Base-by-base conservation (phyloP, 2,329 filamentous ascomycete genomes). In the Plectosphaerella plurivora region DNA sequence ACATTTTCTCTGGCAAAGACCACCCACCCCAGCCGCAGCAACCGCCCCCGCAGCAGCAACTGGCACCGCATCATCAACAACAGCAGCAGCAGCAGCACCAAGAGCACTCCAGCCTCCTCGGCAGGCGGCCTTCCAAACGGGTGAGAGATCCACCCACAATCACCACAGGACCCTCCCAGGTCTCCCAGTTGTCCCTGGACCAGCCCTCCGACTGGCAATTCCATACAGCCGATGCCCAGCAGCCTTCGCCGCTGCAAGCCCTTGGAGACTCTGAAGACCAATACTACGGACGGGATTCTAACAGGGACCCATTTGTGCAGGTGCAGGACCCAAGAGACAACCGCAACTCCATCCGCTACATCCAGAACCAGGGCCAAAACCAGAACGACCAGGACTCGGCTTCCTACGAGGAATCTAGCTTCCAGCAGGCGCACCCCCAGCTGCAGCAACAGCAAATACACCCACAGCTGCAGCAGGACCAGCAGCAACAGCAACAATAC, bases 41-140 rank as follows among this genome's bases (percentile, higher is more conserved):
- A 51, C 46, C 51, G 45, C 62, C 61, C 46, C 55, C 52, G 50
- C 58, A 50, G 53, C 48, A 22, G 5, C 22, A 22, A 22, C 22
- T 22, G 22, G 3, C 22, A 22, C 22, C 22, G 58, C 56, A 46
- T 51, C 57, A 61, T 50, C 54, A 57, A 12, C 58, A 58, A 22
- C 54, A 61, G 46, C 54, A 51, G 50, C 58, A 48, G 53, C 47
- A 57, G 53, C 48, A 51, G 56, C 55, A 64, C 70, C 77, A 80
- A 73, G 76, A 79, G 62, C 78, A 76, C 61, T 72, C 70, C 54
- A 58, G 67, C 47, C 74, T 74, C 49, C 66, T 83, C 47, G 72
- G 68, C 58, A 81, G 81, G 57, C 73, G 79, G 59, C 73, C 77
- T 33, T 86, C 83, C 45, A 84, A 82, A 70, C 74, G 81, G 61